phyloP scores from a whole-genome alignment of 129 eudicot genomes.

The Heracleum sosnowskyi region DNA sequence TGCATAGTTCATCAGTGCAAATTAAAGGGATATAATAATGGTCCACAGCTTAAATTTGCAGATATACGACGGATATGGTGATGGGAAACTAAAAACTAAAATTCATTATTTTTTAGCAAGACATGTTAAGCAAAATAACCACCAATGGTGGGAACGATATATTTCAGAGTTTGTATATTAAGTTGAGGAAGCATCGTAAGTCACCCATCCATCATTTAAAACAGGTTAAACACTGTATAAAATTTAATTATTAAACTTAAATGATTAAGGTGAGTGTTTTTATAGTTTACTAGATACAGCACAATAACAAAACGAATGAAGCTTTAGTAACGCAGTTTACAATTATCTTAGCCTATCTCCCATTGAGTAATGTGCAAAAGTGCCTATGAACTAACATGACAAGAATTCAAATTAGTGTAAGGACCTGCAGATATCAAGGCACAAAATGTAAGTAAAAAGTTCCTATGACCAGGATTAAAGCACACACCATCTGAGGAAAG shows the following conservation, averaged over 20 bases:
- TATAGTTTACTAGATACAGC: not conserved
- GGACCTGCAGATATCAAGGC: not conserved
- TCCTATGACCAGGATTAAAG: not conserved
- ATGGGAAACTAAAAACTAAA: not conserved
- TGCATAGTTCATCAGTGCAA: not conserved
- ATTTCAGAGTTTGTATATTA: not conserved
- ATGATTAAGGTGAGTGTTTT: not conserved
- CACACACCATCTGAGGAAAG: slow-evolving; percentile 50
- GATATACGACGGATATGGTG: not conserved
- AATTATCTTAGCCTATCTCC: not conserved
- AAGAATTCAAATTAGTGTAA: not conserved
- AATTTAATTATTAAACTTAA: not conserved
- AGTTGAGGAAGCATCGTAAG: not conserved
- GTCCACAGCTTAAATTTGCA: not conserved
- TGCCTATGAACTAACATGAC: not conserved
- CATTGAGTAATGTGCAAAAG: not conserved
- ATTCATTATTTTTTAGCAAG: not conserved
- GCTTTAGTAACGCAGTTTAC: not conserved
- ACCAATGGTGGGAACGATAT: not conserved
- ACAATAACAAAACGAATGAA: not conserved
- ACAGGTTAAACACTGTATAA: not conserved
- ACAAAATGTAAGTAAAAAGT: not conserved
- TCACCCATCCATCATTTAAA: not conserved
- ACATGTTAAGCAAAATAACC: not conserved
- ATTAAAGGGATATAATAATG: not conserved